Conservation (phyloP, 2,329 filamentous ascomycete genomes). For the Apiospora koreana region DNA sequence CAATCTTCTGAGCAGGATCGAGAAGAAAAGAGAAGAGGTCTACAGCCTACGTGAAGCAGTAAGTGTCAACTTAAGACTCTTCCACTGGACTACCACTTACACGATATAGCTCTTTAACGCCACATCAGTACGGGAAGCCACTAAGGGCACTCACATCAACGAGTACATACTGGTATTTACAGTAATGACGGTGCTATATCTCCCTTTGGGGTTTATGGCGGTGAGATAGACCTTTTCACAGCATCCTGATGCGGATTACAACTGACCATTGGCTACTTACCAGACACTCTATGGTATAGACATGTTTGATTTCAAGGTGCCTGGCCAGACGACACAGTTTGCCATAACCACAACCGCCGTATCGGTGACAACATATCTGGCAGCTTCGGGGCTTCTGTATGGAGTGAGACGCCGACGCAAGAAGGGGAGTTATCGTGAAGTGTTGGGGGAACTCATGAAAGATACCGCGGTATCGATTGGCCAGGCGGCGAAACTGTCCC, state of each 20-base stretch:
- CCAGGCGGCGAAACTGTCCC: not conserved
- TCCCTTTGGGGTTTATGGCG: not conserved
- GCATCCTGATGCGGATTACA: not conserved
- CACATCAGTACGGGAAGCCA: not conserved
- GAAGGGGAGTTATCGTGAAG: not conserved
- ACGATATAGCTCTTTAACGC: not conserved
- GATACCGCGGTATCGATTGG: not conserved
- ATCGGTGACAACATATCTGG: not conserved
- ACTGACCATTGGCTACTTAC: not conserved
- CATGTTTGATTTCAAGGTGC: not conserved
- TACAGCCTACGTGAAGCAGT: not conserved
- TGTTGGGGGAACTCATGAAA: not conserved
- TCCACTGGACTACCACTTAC: not conserved
- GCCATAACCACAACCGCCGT: not conserved
- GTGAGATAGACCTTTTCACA: not conserved
- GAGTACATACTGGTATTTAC: not conserved
- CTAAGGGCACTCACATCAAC: not conserved
- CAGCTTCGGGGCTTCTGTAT: not conserved
- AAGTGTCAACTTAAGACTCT: not conserved
- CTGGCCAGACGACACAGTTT: not conserved
- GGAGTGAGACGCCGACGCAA: not conserved
- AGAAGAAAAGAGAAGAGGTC: not conserved
- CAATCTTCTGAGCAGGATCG: not conserved
- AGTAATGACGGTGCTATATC: not conserved
- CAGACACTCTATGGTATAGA: not conserved